Evolutionary conservation across 805 yeast species (phyloP).

Genomic region (Monosporozyma aquatica): DNA sequence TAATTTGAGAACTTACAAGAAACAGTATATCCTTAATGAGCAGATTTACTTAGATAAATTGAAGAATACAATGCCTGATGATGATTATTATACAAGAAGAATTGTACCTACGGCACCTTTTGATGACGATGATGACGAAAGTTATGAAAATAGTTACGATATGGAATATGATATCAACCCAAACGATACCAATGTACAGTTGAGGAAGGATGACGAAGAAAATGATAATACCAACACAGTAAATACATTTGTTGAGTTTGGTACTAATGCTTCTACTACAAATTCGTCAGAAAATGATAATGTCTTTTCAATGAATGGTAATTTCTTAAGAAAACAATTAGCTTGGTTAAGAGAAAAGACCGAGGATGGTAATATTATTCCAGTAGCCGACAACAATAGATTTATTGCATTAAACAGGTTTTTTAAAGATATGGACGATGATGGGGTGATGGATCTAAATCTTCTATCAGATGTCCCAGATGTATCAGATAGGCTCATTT

Average conservation of each 20-base stretch:
- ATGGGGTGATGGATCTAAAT: slow-evolving; percentile 2
- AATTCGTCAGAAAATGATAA: slow-evolving; percentile 12
- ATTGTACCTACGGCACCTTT: slow-evolving; percentile 32
- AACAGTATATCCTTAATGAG: slow-evolving; percentile 45
- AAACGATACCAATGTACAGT: neutral
- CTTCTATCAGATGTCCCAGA: slow-evolving; percentile 25
- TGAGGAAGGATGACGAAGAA: neutral
- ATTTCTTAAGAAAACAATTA: slow-evolving; percentile 19
- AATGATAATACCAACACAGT: no score
- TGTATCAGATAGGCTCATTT: slow-evolving; percentile 73
- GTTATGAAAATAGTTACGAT: slow-evolving; percentile 21
- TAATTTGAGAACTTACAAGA: slow-evolving; percentile 17
- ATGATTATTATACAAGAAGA: slow-evolving; percentile 67
- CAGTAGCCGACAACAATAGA: neutral
- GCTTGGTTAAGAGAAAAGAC: slow-evolving; percentile 18
- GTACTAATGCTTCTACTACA: slow-evolving; percentile 17
- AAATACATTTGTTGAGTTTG: slow-evolving; percentile 24
- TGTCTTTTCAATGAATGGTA: slow-evolving; percentile 21
- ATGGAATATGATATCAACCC: slow-evolving; percentile 7
- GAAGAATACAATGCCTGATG: slow-evolving; percentile 53
- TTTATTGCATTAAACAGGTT: neutral
- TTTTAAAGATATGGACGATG: slow-evolving; percentile 1
- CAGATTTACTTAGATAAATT: slow-evolving; percentile 54
- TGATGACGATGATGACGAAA: slow-evolving; percentile 33
- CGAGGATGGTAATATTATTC: neutral